Evolutionary conservation across 495 filamentous ascomycete genomes (phyloP).

Genomic region (Tuber umbilicatum): DNA sequence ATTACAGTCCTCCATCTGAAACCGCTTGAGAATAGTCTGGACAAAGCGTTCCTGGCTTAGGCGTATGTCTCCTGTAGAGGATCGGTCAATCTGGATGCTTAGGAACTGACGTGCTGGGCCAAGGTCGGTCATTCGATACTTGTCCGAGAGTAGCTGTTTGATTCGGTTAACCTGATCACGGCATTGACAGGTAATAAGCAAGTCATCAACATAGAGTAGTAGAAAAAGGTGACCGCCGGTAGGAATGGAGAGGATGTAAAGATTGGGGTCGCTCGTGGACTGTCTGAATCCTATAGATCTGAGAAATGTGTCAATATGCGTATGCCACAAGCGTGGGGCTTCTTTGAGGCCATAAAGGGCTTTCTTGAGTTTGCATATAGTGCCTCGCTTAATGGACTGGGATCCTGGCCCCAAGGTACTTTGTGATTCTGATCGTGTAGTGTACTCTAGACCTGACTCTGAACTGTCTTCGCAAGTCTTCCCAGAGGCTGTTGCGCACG

Average conservation of each 20-base stretch:
- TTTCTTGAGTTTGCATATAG: constrained; percentile 6
- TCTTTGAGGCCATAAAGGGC: constrained; percentile 12
- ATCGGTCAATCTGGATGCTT: neutral
- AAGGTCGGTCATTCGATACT: constrained; percentile 12
- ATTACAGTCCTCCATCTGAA: too few relatives aligned
- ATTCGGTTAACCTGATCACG: neutral
- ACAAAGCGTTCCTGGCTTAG: too few relatives aligned
- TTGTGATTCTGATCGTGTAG: too few relatives aligned
- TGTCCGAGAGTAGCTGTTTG: neutral
- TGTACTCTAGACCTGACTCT: too few relatives aligned
- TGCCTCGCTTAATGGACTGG: too few relatives aligned
- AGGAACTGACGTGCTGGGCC: neutral
- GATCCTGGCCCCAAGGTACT: too few relatives aligned
- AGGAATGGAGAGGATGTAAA: neutral
- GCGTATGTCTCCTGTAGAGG: too few relatives aligned
- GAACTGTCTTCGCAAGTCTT: too few relatives aligned
- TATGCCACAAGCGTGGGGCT: constrained; percentile 7
- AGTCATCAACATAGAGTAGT: constrained; percentile 14
- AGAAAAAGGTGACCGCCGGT: too few relatives aligned
- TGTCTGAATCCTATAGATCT: neutral
- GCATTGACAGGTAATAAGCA: neutral
- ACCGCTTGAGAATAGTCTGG: too few relatives aligned
- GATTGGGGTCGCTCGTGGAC: neutral
- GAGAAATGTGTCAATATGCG: constrained; percentile 6
- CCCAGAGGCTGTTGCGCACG: too few relatives aligned